Evolutionary conservation across 164 flowering plant species (phyloP), one percentile per base, ranked within the genome.

Genomic region (Macadamia integrifolia): DNA sequence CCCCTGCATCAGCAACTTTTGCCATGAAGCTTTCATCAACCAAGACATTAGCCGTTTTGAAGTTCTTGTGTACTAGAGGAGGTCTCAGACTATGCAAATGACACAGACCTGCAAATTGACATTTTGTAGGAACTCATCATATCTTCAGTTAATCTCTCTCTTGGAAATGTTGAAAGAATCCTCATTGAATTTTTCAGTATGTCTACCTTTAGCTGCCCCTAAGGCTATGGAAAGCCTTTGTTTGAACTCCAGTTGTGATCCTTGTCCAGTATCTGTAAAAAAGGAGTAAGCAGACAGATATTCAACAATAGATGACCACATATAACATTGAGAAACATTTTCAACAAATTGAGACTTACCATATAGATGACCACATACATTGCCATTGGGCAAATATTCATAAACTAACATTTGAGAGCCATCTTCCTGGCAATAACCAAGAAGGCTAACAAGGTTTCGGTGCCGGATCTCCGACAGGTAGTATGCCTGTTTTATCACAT

Each of bases 11-110:
- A 64, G 93, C 80, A 76, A 90, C 91, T 76, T 90, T 88, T 13
- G 90, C 86, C 64, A 75, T 88, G 80, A 89, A 88, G 74, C 82
- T 83, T 78, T 90, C 96, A 71, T 90, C 96, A 44, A 90, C 92
- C 71, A 90, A 61, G 56, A 90, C 91, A 73, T 90, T 88, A 30
- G 84, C 76, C 17, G 88, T 88, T 75, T 82, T 88, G 78, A 90
- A 90, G 70, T 84, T 80, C 68, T 74, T 80, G 79, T 90, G 93
- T 35, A 81, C 40, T 66, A 85, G 18, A 11, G 88, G 88, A 77
- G 93, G 88, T 30, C 58, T 74, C 31, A 84, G 77, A 64, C 83
- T 40, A 69, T 90, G 91, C 74, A 88, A 74, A 74, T 88, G 83
- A 66, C 74, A 60, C 66, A 90, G 74, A 72, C 93, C 96, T 88